Evolutionary conservation across 2,329 filamentous ascomycete genomes (phyloP).

Genomic region (Fusarium nygamai): DNA sequence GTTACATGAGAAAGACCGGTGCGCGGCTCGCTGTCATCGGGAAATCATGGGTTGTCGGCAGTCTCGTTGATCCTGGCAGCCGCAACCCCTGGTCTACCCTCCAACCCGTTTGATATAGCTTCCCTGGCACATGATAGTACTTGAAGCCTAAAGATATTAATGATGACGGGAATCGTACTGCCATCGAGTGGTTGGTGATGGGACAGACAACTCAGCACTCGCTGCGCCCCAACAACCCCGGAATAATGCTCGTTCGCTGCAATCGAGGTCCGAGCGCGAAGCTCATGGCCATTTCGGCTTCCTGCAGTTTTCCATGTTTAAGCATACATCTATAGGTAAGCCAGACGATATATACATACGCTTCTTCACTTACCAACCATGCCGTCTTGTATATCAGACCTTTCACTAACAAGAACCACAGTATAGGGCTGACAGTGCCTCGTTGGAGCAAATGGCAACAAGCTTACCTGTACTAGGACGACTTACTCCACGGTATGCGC

Average conservation of each 20-base stretch:
- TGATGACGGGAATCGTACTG: neutral
- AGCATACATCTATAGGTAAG: neutral
- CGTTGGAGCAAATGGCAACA: conserved; percentile 18
- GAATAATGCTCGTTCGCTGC: conserved; percentile 1
- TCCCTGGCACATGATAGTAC: conserved; percentile 19
- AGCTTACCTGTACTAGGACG: neutral
- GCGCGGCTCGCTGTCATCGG: conserved; percentile 26
- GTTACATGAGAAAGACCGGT: conserved; percentile 9
- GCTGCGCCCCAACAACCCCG: conserved; percentile 22
- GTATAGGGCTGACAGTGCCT: conserved; percentile 23
- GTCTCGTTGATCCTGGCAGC: conserved; percentile 30
- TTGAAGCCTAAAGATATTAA: neutral
- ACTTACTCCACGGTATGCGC: conserved; percentile 6
- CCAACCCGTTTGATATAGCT: conserved; percentile 23
- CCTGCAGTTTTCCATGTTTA: neutral
- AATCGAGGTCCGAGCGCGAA: neutral
- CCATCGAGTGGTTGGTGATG: conserved; percentile 13
- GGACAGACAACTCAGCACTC: conserved; percentile 33
- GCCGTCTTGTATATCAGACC: neutral
- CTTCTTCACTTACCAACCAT: neutral
- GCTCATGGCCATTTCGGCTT: neutral
- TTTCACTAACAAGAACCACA: conserved; percentile 9
- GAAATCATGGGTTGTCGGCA: conserved; percentile 36
- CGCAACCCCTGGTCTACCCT: conserved; percentile 33
- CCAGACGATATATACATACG: neutral